Evolutionary conservation across 2,329 filamentous ascomycete species (phyloP).

Genomic region (Drechmeria coniospora): DNA sequence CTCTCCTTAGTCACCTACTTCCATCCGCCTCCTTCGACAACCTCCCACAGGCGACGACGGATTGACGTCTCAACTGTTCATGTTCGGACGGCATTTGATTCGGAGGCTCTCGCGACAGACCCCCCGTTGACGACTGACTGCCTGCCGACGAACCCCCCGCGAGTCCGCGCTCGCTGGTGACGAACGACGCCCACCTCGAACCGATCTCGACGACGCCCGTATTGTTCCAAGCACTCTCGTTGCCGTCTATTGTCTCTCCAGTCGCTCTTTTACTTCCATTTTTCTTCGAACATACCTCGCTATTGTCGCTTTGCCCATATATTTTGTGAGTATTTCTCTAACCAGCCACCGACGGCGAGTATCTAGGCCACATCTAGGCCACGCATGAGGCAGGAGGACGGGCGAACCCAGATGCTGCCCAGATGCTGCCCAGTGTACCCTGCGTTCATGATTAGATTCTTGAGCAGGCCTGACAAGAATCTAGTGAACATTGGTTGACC

Average conservation of each 20-base stretch:
- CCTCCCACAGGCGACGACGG: slow-evolving; percentile 17
- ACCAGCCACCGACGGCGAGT: no score
- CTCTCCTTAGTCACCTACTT: slow-evolving; percentile 11
- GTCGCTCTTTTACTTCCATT: slow-evolving; percentile 24
- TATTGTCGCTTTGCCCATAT: slow-evolving; percentile 4
- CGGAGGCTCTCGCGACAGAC: slow-evolving; percentile 17
- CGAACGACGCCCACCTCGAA: slow-evolving; percentile 7
- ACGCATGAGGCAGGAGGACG: no score
- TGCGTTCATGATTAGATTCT: no score
- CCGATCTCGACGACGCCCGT: slow-evolving; percentile 12
- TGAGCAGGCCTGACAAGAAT: no score
- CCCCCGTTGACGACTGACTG: slow-evolving; percentile 14
- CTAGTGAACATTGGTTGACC: no score
- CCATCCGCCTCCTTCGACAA: slow-evolving; percentile 15
- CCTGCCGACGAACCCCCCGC: slow-evolving; percentile 8
- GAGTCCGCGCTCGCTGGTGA: background rate
- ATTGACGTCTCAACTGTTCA: slow-evolving; percentile 11
- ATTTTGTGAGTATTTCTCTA: no score
- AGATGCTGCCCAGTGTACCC: no score
- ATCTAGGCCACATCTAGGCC: no score
- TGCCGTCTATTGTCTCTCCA: slow-evolving; percentile 30
- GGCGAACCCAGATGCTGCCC: no score
- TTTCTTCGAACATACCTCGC: slow-evolving; percentile 6
- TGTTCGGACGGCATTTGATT: slow-evolving; percentile 11
- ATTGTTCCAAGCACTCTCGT: slow-evolving; percentile 12